These are phyloP conservation scores for Sporothrix schenckii DNA, from an alignment of 2,329 filamentous ascomycete species.

Conservation along the genomic window DNA sequence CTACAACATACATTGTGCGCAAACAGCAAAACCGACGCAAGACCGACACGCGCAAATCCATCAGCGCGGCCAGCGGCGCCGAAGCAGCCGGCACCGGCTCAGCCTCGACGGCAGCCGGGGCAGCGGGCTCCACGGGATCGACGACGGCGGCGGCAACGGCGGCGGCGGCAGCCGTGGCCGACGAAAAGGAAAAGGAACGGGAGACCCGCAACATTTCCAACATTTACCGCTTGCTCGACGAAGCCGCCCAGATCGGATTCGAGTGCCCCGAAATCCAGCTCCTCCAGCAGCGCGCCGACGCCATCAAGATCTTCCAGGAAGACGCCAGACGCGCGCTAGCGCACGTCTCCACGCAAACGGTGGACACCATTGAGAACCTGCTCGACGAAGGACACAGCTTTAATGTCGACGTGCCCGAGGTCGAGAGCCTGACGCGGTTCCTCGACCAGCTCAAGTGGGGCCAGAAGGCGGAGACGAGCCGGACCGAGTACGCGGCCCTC, in stretches of 20 bases:
- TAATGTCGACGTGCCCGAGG: conserved; percentile 87
- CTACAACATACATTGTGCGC: conserved; percentile 91
- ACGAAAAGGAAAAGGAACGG: conserved; percentile 55
- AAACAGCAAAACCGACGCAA: conserved; percentile 98
- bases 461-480: conserved; percentile 69
- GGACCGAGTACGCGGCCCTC: conserved; percentile 69
- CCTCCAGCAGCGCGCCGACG: conserved; percentile 80
- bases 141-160: conserved; percentile 42
- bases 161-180: not conserved
- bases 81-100: conserved; percentile 10
- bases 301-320: conserved; percentile 81
- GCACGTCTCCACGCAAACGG: conserved; percentile 65
- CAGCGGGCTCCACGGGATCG: conserved; percentile 51
- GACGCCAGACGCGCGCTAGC: conserved; percentile 72
- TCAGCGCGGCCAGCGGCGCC: conserved; percentile 49
- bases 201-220: conserved; percentile 88
- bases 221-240: conserved; percentile 78
- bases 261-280: conserved; percentile 89
- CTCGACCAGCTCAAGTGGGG: conserved; percentile 89
- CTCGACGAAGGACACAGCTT: conserved; percentile 88
- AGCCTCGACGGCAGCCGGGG: conserved; percentile 72
- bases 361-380: conserved; percentile 81
- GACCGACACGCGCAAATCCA: conserved; percentile 77
- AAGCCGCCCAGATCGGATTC: conserved; percentile 86
- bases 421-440: conserved; percentile 77